phyloP scores from a whole-genome alignment of 352 stramenopile species.

The Phytophthora sansomeana region DNA sequence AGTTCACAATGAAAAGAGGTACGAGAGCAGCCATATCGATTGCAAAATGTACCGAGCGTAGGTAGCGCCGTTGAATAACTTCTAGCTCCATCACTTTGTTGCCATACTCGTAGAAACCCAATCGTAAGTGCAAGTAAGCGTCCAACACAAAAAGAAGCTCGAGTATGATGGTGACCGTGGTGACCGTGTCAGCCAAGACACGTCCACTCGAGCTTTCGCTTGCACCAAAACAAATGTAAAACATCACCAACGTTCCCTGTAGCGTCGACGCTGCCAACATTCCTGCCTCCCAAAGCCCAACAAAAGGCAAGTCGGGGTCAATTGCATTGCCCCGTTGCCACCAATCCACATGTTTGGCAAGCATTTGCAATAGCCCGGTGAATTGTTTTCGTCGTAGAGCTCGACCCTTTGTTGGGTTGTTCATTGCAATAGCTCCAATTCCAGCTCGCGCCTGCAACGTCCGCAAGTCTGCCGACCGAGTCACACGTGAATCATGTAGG shows the following conservation, averaged over 20 bases:
- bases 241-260: slow-evolving; percentile 56
- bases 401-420: slow-evolving; percentile 32
- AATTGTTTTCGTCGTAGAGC: slow-evolving; percentile 29
- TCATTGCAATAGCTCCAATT: slow-evolving; percentile 25
- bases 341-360: slow-evolving; percentile 43
- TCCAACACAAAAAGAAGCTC: slow-evolving; percentile 61
- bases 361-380: slow-evolving; percentile 19
- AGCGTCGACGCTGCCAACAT: slow-evolving; percentile 50
- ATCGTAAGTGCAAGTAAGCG: slow-evolving; percentile 54
- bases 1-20: slow-evolving; percentile 59
- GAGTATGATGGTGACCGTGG: slow-evolving; percentile 39
- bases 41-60: slow-evolving; percentile 46
- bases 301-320: slow-evolving; percentile 58
- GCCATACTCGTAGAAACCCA: slow-evolving; percentile 70
- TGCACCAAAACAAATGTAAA: slow-evolving; percentile 58
- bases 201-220: slow-evolving; percentile 17
- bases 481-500: slow-evolving; percentile 39
- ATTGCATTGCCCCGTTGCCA: slow-evolving; percentile 44
- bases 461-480: slow-evolving; percentile 42
- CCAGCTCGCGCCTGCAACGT: slow-evolving; percentile 24
- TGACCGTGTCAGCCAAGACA: slow-evolving; percentile 36
- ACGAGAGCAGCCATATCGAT: slow-evolving; percentile 56
- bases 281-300: slow-evolving; percentile 59
- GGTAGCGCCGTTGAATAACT: slow-evolving; percentile 52
- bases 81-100: slow-evolving; percentile 70